A percentile compares a stretch with the other conserved stretches of the same genome.
Conservation (phyloP, 148 eudicot species). For the Vaccinium myrtillus region DNA sequence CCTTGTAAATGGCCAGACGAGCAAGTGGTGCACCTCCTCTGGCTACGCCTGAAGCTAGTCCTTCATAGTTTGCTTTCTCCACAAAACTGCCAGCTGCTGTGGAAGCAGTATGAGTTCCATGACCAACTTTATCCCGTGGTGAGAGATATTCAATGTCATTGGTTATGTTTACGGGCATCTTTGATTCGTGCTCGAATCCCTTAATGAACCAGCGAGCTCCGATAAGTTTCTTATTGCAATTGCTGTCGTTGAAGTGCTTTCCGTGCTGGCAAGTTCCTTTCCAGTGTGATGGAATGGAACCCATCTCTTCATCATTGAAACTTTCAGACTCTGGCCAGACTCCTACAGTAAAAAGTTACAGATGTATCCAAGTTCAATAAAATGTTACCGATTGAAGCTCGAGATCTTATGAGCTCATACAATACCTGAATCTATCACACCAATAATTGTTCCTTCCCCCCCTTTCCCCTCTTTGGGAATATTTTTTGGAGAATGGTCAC, state of each 20-base stretch:
- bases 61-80: constrained; percentile 18
- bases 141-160: constrained; percentile 24
- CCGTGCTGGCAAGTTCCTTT: constrained; percentile 43
- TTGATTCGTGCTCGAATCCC: constrained; percentile 23
- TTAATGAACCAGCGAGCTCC: constrained; percentile 38
- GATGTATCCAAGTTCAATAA: neutral
- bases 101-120: constrained; percentile 38
- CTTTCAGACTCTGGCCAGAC: constrained; percentile 55
- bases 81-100: constrained; percentile 25
- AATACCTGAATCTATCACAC: constrained; percentile 45
- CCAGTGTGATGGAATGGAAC: constrained; percentile 39
- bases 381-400: neutral
- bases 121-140: constrained; percentile 27
- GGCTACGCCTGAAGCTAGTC: constrained; percentile 29
- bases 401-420: neutral
- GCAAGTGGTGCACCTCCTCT: constrained; percentile 36
- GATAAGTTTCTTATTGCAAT: constrained; percentile 39
- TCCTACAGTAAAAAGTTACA: constrained; percentile 3
- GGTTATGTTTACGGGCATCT: neutral
- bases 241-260: constrained; percentile 33
- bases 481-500: constrained; percentile 20
- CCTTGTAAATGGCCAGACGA: constrained; percentile 29
- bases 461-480: constrained; percentile 25
- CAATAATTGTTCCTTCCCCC: constrained; percentile 41
- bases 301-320: constrained; percentile 39